A percentile compares a stretch with the other conserved stretches of the same genome.
Evolutionary conservation across 345 rosid species (phyloP).

Genomic region (Chamaenerion angustifolium): DNA sequence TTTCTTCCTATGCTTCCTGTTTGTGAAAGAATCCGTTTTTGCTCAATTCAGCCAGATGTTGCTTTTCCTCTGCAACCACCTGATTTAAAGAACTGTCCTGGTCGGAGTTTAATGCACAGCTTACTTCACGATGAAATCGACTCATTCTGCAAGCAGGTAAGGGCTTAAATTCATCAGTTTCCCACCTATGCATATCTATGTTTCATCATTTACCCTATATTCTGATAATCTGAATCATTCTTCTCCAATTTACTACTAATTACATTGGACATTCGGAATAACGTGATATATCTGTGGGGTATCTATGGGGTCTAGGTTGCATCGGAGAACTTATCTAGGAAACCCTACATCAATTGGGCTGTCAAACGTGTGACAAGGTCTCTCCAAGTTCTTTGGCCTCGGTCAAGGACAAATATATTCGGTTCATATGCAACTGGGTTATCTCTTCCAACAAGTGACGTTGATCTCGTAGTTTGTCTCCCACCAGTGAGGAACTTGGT

Average conservation of each 20-base stretch:
- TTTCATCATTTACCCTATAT: no score
- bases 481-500: conserved; percentile 99
- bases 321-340: conserved; percentile 62
- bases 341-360: conserved; percentile 90
- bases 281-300: not conserved
- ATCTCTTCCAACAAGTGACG: conserved; percentile 95
- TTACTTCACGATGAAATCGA: conserved; percentile 77
- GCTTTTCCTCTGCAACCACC: conserved; percentile 71
- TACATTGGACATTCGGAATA: not conserved
- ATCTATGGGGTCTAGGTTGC: conserved; percentile 43
- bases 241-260: conserved; percentile 8
- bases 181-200: not conserved
- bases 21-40: not conserved
- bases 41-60: conserved; percentile 80
- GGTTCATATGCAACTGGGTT: conserved; percentile 95
- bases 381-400: conserved; percentile 94
- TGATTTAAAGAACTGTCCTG: conserved; percentile 43
- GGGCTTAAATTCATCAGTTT: conserved; percentile 4
- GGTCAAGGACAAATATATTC: conserved; percentile 83
- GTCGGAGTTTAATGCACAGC: conserved; percentile 47
- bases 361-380: conserved; percentile 89
- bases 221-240: not conserved
- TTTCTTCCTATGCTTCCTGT: not conserved
- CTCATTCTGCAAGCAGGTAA: conserved; percentile 76
- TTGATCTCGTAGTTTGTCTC: conserved; percentile 94